phyloP scores from a whole-genome alignment of 2,329 filamentous ascomycete species.

The Ophiocordyceps camponoti-saundersi region DNA sequence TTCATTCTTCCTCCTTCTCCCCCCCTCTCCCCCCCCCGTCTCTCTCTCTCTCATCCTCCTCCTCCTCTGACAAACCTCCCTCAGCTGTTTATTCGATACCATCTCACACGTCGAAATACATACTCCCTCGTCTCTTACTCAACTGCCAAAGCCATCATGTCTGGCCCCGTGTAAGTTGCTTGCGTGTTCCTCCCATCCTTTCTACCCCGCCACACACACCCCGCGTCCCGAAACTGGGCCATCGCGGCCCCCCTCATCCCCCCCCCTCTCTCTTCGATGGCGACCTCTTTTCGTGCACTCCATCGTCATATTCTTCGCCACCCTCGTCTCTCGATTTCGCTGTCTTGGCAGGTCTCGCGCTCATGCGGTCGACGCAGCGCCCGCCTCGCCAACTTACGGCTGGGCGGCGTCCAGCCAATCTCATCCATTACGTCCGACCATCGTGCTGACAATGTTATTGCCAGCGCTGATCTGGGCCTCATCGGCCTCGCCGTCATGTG shows the following conservation, averaged over 20 bases:
- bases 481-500: constrained; percentile 86
- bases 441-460: constrained; percentile 38
- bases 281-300: constrained; percentile 19
- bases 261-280: constrained; percentile 1
- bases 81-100: constrained; percentile 2
- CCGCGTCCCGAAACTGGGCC: constrained; percentile 2
- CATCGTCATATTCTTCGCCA: constrained; percentile 4
- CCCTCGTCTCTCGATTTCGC: background rate
- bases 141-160: constrained; percentile 28
- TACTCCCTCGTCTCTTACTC: background rate
- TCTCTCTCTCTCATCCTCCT: background rate
- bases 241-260: constrained; percentile 3
- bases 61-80: background rate
- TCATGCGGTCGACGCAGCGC: constrained; percentile 36
- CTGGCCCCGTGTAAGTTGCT: constrained; percentile 48
- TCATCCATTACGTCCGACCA: constrained; percentile 11
- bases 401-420: constrained; percentile 37
- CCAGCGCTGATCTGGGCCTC: constrained; percentile 76
- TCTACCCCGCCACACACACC: constrained; percentile 24
- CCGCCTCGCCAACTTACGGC: constrained; percentile 57
- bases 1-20: background rate
- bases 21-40: background rate
- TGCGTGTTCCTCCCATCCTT: background rate
- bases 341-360: constrained; percentile 9
- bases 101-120: background rate